These are phyloP conservation scores for Ogataea ramenticola DNA, from an alignment of 805 yeast species.

Conservation along the genomic window DNA sequence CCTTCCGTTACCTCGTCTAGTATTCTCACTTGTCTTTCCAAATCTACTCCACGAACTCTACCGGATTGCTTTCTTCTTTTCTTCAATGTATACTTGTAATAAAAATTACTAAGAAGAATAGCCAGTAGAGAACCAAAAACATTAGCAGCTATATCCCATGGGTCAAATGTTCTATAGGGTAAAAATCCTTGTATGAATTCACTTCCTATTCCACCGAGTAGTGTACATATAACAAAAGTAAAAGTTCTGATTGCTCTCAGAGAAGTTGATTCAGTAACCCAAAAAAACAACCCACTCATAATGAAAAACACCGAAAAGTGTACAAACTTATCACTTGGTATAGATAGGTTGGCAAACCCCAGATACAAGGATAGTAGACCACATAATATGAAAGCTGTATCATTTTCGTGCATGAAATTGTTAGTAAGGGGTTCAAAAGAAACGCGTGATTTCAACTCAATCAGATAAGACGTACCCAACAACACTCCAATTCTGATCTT, in stretches of 20 bases:
- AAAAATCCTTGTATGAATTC: conserved; percentile 39
- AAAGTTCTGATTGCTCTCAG: conserved; percentile 23
- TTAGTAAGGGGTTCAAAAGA: neutral
- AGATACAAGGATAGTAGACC: conserved; percentile 27
- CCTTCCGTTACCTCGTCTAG: neutral
- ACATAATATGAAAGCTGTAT: conserved; percentile 11
- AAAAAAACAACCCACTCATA: conserved; percentile 40
- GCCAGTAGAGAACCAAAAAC: conserved; percentile 21
- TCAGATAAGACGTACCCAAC: neutral
- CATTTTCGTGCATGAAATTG: neutral
- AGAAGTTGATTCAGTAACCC: conserved; percentile 33
- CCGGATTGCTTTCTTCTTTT: conserved; percentile 6
- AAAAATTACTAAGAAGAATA: conserved; percentile 12
- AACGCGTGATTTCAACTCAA: no score
- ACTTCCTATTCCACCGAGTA: conserved; percentile 39
- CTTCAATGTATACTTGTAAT: conserved; percentile 7
- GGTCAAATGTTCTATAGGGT: conserved; percentile 38
- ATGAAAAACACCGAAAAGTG: conserved; percentile 40
- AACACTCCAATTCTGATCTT: neutral
- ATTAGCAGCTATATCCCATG: conserved; percentile 20
- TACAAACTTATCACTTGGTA: conserved; percentile 39
- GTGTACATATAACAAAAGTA: conserved; percentile 34
- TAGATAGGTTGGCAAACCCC: conserved; percentile 42
- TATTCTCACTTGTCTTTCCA: neutral
- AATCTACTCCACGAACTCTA: neutral